These are phyloP conservation scores for Aspergillus spinulosporus DNA, from an alignment of 2,329 filamentous ascomycete genomes.

Conservation along the genomic window DNA sequence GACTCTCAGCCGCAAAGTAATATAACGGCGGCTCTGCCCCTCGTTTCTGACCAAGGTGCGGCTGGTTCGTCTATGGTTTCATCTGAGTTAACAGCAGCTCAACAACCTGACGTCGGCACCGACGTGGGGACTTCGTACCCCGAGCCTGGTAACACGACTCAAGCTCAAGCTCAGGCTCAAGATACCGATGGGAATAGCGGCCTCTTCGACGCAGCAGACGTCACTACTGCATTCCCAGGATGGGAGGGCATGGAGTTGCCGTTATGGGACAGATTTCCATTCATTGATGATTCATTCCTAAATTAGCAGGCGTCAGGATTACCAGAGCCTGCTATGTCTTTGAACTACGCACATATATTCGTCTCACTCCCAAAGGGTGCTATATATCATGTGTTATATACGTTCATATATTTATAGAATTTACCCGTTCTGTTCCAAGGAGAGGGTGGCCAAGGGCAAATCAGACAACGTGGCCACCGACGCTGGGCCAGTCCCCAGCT, in stretches of 20 bases:
- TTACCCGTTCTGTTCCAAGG: no score
- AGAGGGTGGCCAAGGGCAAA: no score
- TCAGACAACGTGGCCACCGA: no score
- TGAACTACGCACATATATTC: no score
- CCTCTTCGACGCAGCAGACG: constrained; percentile 13
- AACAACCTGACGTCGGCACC: not conserved
- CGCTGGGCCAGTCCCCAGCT: no score
- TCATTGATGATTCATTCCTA: constrained; percentile 24
- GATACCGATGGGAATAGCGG: not conserved
- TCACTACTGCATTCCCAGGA: constrained; percentile 24
- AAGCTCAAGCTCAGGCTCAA: not conserved
- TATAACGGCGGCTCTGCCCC: not conserved
- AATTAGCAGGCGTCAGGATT: not conserved
- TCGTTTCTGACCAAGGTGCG: not conserved
- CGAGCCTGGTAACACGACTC: not conserved
- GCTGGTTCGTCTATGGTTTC: not conserved
- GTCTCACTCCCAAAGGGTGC: no score
- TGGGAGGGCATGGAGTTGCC: constrained; percentile 39
- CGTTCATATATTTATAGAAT: no score
- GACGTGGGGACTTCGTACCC: constrained; percentile 16
- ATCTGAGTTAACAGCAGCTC: no score
- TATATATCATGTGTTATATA: no score
- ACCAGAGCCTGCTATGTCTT: no score
- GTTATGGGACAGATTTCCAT: constrained; percentile 40
- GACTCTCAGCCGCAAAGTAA: constrained; percentile 14